Base-by-base conservation (phyloP, 148 eudicot genomes). In the Pharnaceum exiguum region DNA sequence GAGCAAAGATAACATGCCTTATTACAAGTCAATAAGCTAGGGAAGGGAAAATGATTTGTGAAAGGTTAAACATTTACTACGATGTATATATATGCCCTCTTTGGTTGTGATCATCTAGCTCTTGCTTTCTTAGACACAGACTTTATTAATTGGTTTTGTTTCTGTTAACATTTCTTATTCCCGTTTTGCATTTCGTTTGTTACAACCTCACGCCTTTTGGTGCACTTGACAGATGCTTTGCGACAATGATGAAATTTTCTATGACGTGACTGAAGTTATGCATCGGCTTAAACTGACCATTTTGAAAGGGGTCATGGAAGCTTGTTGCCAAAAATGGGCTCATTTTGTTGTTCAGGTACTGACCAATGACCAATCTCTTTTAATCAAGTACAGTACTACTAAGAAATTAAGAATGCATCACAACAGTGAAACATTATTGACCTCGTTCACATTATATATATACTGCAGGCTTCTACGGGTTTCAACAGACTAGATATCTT, bases 401-500 rank as follows among this genome's bases (percentile, higher is more conserved):
- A n/a, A n/a, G n/a, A n/a, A n/a, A n/a, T n/a, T n/a, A n/a, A n/a
- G n/a, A n/a, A n/a, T 6, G 30, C 46, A 31, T 19, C 22, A 28
- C 2, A 55, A 11, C 3, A 4, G 8, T 11, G 18, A 13, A 10
- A 5, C 16, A 12, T 23, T 65, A 10, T 5, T 19, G 31, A 52
- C 45, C 11, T 13, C 19, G 12, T 48, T 16, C 21, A 33, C 23
- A 9, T 26, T 33, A 59, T 56, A 24, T 15, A 55, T 43, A 43
- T 15, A 9, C 30, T 39, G 30, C 84, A 84, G 91, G 85, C 75
- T 50, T 71, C 88, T 0, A 69, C 66, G 51, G 84, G 74, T 23
- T 84, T 82, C 49, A 86, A 82, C 59, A 80, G 82, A 57, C 57
- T 87, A 63, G 88, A 87, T 60, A 84, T 84, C 72, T 87, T 87